Evolutionary conservation across 331 rosid genomes (phyloP).

Genomic region (Malus hybrid): DNA sequence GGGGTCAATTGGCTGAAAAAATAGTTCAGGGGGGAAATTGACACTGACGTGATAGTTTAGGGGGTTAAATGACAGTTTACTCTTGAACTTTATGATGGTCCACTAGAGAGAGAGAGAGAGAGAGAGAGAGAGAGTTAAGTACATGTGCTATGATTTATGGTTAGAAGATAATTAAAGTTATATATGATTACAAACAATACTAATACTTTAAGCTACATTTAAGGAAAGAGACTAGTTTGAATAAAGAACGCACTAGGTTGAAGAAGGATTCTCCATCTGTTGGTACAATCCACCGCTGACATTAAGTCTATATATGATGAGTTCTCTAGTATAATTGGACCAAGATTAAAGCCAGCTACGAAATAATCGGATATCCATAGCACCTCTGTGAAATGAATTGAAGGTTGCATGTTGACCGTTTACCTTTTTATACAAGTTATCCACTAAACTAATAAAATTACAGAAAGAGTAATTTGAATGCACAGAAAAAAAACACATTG

Average conservation of each 20-base stretch:
- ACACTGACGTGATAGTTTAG: too few relatives aligned
- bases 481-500: not conserved
- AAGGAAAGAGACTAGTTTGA: too few relatives aligned
- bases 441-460: too few relatives aligned
- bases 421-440: not conserved
- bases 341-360: not conserved
- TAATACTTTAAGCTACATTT: not conserved
- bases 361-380: not conserved
- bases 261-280: not conserved
- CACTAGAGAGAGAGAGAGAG: not conserved
- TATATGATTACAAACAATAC: too few relatives aligned
- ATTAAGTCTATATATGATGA: not conserved
- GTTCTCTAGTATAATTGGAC: not conserved
- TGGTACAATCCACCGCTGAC: not conserved
- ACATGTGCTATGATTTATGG: not conserved
- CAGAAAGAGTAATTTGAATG: not conserved
- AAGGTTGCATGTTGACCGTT: not conserved
- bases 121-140: too few relatives aligned
- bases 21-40: too few relatives aligned
- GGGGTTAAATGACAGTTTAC: too few relatives aligned
- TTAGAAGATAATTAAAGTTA: too few relatives aligned
- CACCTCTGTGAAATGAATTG: not conserved
- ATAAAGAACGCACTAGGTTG: fast-evolving
- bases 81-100: not conserved
- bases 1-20: too few relatives aligned